Base-by-base conservation (phyloP, 768 basidiomycete genomes). In the Saitozyma sp. region DNA sequence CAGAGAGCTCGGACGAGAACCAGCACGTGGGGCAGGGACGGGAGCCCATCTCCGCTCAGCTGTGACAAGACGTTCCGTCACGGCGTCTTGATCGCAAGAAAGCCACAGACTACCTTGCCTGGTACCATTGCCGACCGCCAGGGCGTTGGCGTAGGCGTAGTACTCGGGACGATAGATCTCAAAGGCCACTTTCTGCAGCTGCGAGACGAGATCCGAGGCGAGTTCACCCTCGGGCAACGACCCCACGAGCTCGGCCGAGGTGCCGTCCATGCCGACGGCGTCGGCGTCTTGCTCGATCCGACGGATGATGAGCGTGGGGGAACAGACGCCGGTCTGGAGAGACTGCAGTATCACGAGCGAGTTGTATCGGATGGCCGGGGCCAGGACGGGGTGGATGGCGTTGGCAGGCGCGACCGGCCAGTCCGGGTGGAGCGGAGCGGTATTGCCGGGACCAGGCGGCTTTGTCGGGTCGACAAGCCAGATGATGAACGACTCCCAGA, bases 321-420 rank as follows among this genome's bases (percentile, higher is more conserved):
- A 91, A 70, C 95, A 90, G 49, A 93, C 89, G 38, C 93, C 95
- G 3, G 95, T 95, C 1, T 90, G 90, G 67, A 95, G 83, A 73
- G 93, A 97, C 76, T 98, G 95, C 42, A 98, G 80, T 39, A 97
- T 91, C 52, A 98, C 89, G 1, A 92, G 93, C 78, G 94, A 90
- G 75, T 98, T 98, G 84, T 97, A 98, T 80, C 93, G 92, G 61
- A 98, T 88, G 16, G 92, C 89, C 52, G 91, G 92, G 72, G 89
- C 89, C 0, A 89, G 88, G 67, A 89, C 89, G 48, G 87, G 87
- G 79, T 90, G 90, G 38, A 80, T 55, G 6, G 89, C 83, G 54
- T 95, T 91, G 6, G 91, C 92, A 11, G 91, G 89, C 29, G 94
- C 92, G 40, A 91, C 90, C 0, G 95, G 95, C 78, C 92, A 97